Evolutionary conservation across 1,284 basidiomycete species (phyloP).

Genomic region (Cryptococcus sp.): DNA sequence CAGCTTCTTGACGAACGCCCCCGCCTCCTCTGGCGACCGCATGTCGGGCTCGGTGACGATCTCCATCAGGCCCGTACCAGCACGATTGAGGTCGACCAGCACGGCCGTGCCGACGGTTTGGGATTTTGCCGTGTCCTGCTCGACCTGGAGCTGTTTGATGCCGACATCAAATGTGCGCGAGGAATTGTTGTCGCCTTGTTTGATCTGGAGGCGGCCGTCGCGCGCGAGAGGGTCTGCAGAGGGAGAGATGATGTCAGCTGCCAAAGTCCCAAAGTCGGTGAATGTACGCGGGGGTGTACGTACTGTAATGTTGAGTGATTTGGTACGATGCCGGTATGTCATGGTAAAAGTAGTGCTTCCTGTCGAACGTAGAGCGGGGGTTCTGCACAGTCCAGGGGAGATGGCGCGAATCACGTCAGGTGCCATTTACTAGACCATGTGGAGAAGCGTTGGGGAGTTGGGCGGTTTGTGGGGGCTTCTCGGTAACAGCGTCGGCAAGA

Average conservation of each 20-base stretch:
- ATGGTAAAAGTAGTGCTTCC: conserved; percentile 98
- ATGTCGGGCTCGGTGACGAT: conserved; percentile 95
- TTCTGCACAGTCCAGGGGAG: conserved; percentile 49
- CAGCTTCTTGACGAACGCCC: conserved; percentile 77
- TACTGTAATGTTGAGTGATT: conserved; percentile 91
- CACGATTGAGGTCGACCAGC: conserved; percentile 83
- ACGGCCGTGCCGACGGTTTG: conserved; percentile 62
- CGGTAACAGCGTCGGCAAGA: not conserved
- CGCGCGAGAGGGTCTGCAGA: conserved; percentile 70
- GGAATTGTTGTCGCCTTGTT: conserved; percentile 42
- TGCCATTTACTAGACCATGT: not conserved
- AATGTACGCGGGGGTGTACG: conserved; percentile 25
- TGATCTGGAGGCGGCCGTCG: conserved; percentile 61
- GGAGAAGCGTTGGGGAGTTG: not conserved
- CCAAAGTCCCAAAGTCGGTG: too few relatives aligned
- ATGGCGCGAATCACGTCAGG: not conserved
- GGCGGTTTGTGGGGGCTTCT: too few relatives aligned
- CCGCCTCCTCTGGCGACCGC: conserved; percentile 85
- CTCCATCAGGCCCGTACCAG: conserved; percentile 87
- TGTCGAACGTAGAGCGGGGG: conserved; percentile 76
- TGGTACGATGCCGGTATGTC: conserved; percentile 94
- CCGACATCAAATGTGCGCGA: conserved; percentile 57
- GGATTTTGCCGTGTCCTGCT: conserved; percentile 98
- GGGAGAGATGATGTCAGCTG: not conserved
- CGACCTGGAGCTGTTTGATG: conserved; percentile 91